Percentiles rank a stretch among this genome's conserved stretches.
Evolutionary conservation across 2,329 filamentous ascomycete species (phyloP).

Genomic region (Aspergillus piperis): DNA sequence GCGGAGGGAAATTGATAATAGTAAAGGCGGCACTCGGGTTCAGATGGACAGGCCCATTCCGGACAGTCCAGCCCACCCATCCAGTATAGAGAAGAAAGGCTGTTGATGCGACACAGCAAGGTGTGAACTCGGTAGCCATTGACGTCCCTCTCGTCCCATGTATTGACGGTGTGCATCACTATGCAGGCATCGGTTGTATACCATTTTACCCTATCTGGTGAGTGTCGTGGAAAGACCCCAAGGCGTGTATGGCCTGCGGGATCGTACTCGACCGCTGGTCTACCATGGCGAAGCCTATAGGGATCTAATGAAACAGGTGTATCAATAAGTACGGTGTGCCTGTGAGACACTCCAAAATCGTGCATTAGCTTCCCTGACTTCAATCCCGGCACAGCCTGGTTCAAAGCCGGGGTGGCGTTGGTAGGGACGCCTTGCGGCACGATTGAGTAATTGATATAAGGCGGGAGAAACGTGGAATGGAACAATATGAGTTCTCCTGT

Average conservation of each 20-base stretch:
- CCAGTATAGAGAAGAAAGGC: conserved; percentile 64
- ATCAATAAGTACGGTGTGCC: conserved; percentile 68
- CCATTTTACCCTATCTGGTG: conserved; percentile 62
- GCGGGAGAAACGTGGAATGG: conserved; percentile 65
- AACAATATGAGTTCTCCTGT: conserved; percentile 69
- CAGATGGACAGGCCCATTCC: conserved; percentile 48
- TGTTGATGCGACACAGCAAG: conserved; percentile 67
- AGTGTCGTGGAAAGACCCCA: conserved; percentile 65
- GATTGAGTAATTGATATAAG: conserved; percentile 68
- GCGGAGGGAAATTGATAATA: conserved; percentile 60
- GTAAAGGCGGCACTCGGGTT: conserved; percentile 63
- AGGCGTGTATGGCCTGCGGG: conserved; percentile 60
- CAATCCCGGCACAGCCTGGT: conserved; percentile 61
- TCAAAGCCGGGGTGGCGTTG: conserved; percentile 37
- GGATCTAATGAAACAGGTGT: conserved; percentile 67
- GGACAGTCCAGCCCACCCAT: conserved; percentile 64
- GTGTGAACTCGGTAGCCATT: conserved; percentile 57
- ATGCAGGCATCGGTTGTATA: conserved; percentile 68
- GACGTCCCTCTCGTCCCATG: conserved; percentile 59
- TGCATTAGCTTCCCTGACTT: conserved; percentile 72
- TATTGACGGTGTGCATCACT: conserved; percentile 72
- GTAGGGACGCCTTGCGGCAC: conserved; percentile 42
- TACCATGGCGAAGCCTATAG: conserved; percentile 37
- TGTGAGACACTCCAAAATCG: conserved; percentile 68
- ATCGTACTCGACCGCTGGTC: conserved; percentile 62